Evolutionary conservation across 1,139 yeast species (phyloP), one percentile per base, ranked within the genome.

Genomic region (Yamadazyma aaseri): DNA sequence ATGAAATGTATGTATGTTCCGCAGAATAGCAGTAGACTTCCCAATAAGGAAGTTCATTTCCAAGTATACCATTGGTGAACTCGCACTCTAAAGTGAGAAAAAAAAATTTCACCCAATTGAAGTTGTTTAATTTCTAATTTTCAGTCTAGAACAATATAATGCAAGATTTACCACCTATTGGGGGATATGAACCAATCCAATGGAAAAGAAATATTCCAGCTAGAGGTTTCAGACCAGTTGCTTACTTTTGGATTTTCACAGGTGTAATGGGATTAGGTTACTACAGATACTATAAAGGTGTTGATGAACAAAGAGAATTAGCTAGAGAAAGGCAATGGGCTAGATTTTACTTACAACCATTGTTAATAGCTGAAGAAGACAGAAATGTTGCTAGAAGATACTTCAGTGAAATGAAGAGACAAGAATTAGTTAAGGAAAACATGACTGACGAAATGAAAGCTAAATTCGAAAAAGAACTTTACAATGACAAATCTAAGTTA

Each of bases 121-220:
- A 37, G 34, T 33, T 37, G 27, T 24, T 16, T 31, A 37, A 42
- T 35, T 38, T 36, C 42, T 33, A 42, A 35, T 31, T 29, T 23
- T 31, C 27, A 25, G 14, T 8, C 15, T 13, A n/a, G 4, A 13
- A 17, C 5, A 12, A 16, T 31, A 26, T 21, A 16, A 70, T 70
- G 75, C 96, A 86, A 73, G 96, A 86, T 56, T 70, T 86, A 56
- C 95, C 96, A 56, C 96, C 96, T 44, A 70, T 77, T 50, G 89
- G 86, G 44, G 95, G 95, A 50, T 86, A 86, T 53, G 90, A 82
- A 47, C 84, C 86, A 33, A 76, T 86, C 41, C 96, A 86, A 66
- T 86, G 95, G 95, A 84, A 82, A 66, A 77, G 95, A 61, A 83
- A 86, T 59, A 65, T 86, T 40, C 95, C 95, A 23, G 65, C 94